Percentiles rank a stretch among this genome's conserved stretches.
Conservation (phyloP, 2,329 filamentous ascomycete genomes). For the Aspergillus aculeatus region DNA sequence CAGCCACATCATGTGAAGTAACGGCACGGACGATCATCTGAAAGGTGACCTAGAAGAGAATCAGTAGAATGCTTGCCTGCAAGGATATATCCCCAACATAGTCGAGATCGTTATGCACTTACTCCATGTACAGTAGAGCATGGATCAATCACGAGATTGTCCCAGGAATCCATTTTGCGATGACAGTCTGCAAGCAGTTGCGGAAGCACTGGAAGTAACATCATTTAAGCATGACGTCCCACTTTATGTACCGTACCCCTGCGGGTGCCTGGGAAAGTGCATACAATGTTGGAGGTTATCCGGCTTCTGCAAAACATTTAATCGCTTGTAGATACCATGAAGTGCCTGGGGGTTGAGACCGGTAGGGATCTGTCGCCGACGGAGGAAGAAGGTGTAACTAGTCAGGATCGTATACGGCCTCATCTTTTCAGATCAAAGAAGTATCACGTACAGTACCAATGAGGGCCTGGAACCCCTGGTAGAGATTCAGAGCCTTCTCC, state of each 20-base stretch:
- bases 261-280: too few relatives aligned
- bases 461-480: neutral
- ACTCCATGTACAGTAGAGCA: neutral
- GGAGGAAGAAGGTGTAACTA: too few relatives aligned
- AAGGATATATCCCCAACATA: too few relatives aligned
- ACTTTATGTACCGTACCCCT: neutral
- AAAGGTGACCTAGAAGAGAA: neutral
- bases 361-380: neutral
- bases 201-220: neutral
- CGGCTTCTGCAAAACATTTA: neutral
- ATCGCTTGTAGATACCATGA: neutral
- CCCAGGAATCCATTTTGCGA: neutral
- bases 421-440: too few relatives aligned
- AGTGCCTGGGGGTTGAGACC: neutral
- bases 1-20: neutral
- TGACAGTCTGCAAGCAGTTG: neutral
- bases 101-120: neutral
- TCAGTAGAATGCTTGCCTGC: too few relatives aligned
- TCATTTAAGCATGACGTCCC: too few relatives aligned
- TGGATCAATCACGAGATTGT: neutral
- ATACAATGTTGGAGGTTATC: neutral
- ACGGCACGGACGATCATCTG: constrained; percentile 1
- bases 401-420: too few relatives aligned
- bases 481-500: neutral
- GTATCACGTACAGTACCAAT: neutral